These are phyloP conservation scores for Eimeria nieschulzi DNA, from an alignment of 169 alveolate species.

Conservation along the genomic window DNA sequence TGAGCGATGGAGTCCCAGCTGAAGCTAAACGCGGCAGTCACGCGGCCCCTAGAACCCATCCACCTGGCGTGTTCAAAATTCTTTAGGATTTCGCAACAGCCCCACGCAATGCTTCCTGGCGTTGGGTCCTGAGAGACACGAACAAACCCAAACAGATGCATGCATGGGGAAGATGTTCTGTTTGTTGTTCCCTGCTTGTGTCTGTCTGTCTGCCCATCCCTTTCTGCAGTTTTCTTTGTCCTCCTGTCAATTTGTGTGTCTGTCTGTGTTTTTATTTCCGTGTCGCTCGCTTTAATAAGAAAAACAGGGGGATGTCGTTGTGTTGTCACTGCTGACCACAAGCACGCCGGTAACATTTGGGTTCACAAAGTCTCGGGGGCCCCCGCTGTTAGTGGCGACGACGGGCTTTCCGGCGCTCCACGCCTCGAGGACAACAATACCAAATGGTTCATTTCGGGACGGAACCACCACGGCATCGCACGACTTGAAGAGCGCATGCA, in stretches of 20 bases:
- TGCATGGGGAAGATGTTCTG: not conserved
- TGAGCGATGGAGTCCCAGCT: conserved; percentile 82
- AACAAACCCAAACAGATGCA: not conserved
- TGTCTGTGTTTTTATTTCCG: too few species aligned
- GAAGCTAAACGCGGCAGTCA: conserved; percentile 81
- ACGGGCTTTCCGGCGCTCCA: conserved; percentile 87
- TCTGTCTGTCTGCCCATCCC: not conserved
- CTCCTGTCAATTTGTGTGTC: too few species aligned
- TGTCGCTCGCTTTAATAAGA: too few species aligned
- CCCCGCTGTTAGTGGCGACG: conserved; percentile 86
- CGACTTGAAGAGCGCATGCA: conserved; percentile 82
- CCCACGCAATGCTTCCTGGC: conserved; percentile 85
- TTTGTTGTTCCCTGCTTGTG: not conserved
- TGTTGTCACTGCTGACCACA: conserved; percentile 65
- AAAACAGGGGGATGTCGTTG: not conserved
- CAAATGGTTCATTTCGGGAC: conserved; percentile 85
- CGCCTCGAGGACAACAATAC: conserved; percentile 86
- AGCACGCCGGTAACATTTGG: conserved; percentile 80
- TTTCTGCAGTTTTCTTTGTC: not conserved
- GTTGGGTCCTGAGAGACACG: conserved; percentile 78
- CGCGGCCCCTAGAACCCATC: conserved; percentile 83
- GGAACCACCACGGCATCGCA: conserved; percentile 88
- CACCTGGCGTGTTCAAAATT: conserved; percentile 81
- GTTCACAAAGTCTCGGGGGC: conserved; percentile 84
- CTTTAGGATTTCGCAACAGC: conserved; percentile 81